Conservation (phyloP, 2,329 filamentous ascomycete genomes). For the Hymenoscyphus salicellus region DNA sequence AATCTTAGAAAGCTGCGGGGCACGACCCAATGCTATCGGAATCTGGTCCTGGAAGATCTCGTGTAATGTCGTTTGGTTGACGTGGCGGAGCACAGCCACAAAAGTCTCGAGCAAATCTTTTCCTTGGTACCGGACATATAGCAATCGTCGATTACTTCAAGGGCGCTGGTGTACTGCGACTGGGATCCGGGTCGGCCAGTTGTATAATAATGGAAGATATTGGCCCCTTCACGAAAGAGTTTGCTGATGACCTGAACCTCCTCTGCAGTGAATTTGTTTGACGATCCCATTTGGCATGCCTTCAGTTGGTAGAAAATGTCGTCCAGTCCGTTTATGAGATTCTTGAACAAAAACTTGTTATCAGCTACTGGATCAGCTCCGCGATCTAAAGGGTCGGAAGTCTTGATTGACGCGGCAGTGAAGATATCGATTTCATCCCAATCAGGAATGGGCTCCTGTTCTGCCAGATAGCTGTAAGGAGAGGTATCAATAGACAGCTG, state of each 20-base stretch:
- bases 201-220: too few species aligned
- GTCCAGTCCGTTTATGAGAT: slow-evolving; percentile 90
- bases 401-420: slow-evolving; percentile 92
- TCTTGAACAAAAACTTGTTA: slow-evolving; percentile 98
- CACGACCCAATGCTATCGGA: too few species aligned
- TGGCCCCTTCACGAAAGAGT: slow-evolving; percentile 94
- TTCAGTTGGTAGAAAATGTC: slow-evolving; percentile 95
- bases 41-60: too few species aligned
- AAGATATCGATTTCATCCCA: slow-evolving; percentile 99
- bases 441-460: slow-evolving; percentile 75
- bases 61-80: too few species aligned
- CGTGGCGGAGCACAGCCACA: too few species aligned
- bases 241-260: slow-evolving; percentile 96
- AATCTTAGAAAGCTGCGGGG: too few species aligned
- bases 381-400: slow-evolving; percentile 83
- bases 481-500: slow-evolving; percentile 62
- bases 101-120: too few species aligned
- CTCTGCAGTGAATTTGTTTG: slow-evolving; percentile 93
- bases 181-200: too few species aligned
- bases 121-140: too few species aligned
- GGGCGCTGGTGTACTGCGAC: too few species aligned
- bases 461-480: slow-evolving; percentile 78
- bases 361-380: slow-evolving; percentile 88
- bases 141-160: too few species aligned
- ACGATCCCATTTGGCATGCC: slow-evolving; percentile 82